Evolutionary conservation across 2,329 filamentous ascomycete species (phyloP).

Genomic region (Fonsecaea pedrosoi): DNA sequence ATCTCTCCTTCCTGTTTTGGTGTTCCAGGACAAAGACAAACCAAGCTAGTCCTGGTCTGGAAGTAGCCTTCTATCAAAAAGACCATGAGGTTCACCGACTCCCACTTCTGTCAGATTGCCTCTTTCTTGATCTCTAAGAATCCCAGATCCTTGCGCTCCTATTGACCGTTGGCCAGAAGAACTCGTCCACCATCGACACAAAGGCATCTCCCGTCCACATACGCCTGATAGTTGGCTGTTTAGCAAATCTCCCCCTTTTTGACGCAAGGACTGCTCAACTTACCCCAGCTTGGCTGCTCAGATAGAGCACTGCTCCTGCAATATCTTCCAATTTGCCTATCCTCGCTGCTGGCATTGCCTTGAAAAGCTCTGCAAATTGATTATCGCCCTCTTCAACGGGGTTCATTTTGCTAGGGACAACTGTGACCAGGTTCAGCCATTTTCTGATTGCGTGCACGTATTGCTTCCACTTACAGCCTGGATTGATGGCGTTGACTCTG

Average conservation of each 20-base stretch:
- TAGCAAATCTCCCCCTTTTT: constrained; percentile 3
- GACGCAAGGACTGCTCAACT: constrained; percentile 32
- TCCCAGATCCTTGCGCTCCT: constrained; percentile 9
- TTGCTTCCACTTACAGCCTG: constrained; percentile 48
- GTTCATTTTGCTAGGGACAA: constrained; percentile 56
- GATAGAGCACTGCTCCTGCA: constrained; percentile 52
- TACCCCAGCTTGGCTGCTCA: constrained; percentile 52
- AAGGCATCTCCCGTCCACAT: constrained; percentile 50
- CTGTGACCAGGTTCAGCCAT: constrained; percentile 38
- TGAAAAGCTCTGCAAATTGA: constrained; percentile 51
- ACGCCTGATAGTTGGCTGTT: constrained; percentile 42
- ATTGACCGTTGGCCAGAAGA: constrained; percentile 51
- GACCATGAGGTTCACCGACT: constrained; percentile 14
- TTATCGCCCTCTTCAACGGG: constrained; percentile 51
- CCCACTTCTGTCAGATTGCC: background rate
- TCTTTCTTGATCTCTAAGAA: background rate
- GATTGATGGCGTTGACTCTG: constrained; percentile 54
- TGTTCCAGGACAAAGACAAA: background rate
- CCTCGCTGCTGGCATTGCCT: constrained; percentile 50
- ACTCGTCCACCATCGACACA: constrained; percentile 52
- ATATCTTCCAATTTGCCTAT: constrained; percentile 52
- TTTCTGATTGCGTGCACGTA: background rate
- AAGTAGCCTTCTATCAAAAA: constrained; percentile 4
- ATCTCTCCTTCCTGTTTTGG: constrained; percentile 20
- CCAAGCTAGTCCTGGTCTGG: background rate